Evolutionary conservation across 805 yeast species (phyloP).

Genomic region (Yarrowia yakushimensis): DNA sequence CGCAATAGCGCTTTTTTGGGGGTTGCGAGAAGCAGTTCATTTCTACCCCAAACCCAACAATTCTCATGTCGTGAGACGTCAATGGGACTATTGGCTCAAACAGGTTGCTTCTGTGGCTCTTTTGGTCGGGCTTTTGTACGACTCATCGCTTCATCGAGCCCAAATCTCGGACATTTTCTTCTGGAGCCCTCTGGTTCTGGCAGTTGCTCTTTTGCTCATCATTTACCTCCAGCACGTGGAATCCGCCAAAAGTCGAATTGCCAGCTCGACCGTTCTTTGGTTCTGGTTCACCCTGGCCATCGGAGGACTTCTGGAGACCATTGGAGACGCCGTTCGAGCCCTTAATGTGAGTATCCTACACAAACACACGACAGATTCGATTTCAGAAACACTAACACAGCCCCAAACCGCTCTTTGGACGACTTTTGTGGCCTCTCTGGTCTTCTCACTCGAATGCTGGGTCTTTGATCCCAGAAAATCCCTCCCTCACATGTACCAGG

Average conservation of each 20-base stretch:
- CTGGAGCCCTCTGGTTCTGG: constrained; percentile 27
- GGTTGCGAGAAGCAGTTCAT: not conserved
- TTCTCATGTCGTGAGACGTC: not conserved
- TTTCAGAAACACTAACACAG: not conserved
- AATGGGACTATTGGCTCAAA: constrained; percentile 14
- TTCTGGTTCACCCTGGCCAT: constrained; percentile 21
- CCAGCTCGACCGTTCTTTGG: not conserved
- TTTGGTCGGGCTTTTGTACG: not conserved
- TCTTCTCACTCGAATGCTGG: constrained; percentile 18
- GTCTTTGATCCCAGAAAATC: constrained; percentile 13
- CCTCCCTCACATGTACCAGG: not conserved
- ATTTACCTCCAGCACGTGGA: not conserved
- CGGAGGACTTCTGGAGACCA: constrained; percentile 12
- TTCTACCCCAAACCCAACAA: not conserved
- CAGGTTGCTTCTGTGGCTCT: not conserved
- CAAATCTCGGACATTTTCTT: constrained; percentile 1
- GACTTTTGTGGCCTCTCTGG: constrained; percentile 10
- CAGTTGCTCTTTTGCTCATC: not conserved
- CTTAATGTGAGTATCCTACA: not conserved
- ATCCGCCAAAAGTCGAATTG: constrained; percentile 9
- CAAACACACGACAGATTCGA: not conserved
- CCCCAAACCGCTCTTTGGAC: not conserved
- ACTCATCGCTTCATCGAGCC: constrained; percentile 28
- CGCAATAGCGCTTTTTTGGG: constrained; percentile 17
- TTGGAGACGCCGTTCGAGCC: not conserved